Evolutionary conservation across 495 filamentous ascomycete genomes (phyloP).

Genomic region (Neurospora sublineolata): DNA sequence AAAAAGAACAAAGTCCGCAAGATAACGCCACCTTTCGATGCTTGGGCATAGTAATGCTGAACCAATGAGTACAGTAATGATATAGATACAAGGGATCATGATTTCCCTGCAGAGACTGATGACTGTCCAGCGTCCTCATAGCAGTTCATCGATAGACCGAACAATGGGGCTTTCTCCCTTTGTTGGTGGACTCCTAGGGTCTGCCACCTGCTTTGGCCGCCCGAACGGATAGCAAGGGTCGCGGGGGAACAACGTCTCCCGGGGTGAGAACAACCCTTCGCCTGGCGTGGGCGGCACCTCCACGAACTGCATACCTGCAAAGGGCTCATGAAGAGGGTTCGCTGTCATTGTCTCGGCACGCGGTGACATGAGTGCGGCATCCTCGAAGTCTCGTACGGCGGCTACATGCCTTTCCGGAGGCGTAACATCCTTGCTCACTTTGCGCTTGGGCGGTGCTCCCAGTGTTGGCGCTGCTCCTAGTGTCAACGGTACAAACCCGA

Average conservation of each 20-base stretch:
- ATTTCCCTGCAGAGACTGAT: not conserved
- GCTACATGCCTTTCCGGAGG: conserved; percentile 17
- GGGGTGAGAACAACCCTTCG: conserved; percentile 38
- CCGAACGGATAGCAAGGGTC: conserved; percentile 37
- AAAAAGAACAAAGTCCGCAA: conserved; percentile 1
- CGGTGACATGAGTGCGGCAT: conserved; percentile 38
- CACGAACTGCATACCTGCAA: conserved; percentile 34
- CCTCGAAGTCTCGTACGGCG: conserved; percentile 21
- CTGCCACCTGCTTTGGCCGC: conserved; percentile 33
- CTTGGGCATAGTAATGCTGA: not conserved
- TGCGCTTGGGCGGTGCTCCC: conserved; percentile 4
- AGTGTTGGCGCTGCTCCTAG: conserved; percentile 10
- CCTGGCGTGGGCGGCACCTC: conserved; percentile 34
- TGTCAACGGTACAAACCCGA: conserved; percentile 25
- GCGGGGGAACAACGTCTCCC: conserved; percentile 38
- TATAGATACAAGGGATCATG: not conserved
- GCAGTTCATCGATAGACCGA: conserved; percentile 49
- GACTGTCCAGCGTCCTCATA: conserved; percentile 17
- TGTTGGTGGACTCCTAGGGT: conserved; percentile 54
- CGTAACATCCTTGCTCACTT: conserved; percentile 7
- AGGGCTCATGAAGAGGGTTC: conserved; percentile 36
- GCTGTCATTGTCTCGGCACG: conserved; percentile 41
- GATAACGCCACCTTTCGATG: not conserved
- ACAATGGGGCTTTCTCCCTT: conserved; percentile 56
- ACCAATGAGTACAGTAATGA: not conserved